Conservation (phyloP, 305 asterid species). For the Salvia sclarea region DNA sequence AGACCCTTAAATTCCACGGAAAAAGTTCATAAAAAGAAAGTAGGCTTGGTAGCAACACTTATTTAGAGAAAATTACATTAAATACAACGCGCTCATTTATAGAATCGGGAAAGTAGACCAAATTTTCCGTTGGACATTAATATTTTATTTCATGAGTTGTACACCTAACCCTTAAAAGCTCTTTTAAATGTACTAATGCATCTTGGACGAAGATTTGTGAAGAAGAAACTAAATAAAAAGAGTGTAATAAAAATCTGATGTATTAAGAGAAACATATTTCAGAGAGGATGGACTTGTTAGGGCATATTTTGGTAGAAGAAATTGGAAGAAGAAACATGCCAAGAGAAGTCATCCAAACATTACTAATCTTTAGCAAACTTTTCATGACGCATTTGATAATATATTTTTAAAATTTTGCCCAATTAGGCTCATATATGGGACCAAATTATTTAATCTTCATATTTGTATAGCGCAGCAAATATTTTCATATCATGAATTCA, state of each 20-base stretch:
- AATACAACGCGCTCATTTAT: constrained; percentile 14
- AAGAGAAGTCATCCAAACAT: not conserved
- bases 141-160: constrained; percentile 15
- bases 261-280: not conserved
- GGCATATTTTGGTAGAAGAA: constrained; percentile 8
- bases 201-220: not conserved
- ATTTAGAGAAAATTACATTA: constrained; percentile 6
- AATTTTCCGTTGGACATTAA: constrained; percentile 12
- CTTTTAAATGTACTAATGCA: not conserved
- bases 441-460: not conserved
- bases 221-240: not conserved
- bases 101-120: constrained; percentile 18
- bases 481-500: constrained; percentile 8
- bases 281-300: not conserved
- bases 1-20: constrained; percentile 28
- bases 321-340: not conserved
- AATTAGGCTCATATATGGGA: not conserved
- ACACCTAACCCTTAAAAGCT: constrained; percentile 2
- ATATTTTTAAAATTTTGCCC: not conserved
- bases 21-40: constrained; percentile 18
- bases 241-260: not conserved
- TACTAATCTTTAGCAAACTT: not conserved
- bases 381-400: not conserved
- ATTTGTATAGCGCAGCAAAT: not conserved
- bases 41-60: not conserved